phyloP scores from a whole-genome alignment of 2,329 filamentous ascomycete genomes.

The Penicillium sp. region DNA sequence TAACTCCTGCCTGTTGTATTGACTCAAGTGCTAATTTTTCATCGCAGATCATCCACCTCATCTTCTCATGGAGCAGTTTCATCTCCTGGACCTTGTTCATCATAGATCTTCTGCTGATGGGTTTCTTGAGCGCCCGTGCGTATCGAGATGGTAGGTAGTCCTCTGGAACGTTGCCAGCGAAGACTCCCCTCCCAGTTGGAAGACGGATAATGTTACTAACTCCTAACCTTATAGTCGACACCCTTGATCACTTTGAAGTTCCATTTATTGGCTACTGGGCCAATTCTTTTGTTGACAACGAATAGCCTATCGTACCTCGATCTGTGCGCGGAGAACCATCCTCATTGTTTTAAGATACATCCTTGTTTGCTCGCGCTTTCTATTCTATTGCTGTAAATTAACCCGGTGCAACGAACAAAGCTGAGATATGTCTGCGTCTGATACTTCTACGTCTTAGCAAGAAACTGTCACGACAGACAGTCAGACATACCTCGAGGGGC shows the following conservation, averaged over 20 bases:
- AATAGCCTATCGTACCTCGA: constrained; percentile 42
- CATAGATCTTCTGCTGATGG: constrained; percentile 69
- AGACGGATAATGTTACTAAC: background rate
- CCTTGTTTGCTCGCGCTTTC: constrained; percentile 10
- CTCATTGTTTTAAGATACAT: constrained; percentile 17
- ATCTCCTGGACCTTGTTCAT: constrained; percentile 79
- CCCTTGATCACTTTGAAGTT: constrained; percentile 67
- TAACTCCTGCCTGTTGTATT: background rate
- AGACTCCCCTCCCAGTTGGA: too few relatives aligned
- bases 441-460: too few relatives aligned
- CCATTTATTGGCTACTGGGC: constrained; percentile 81
- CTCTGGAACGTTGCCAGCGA: background rate
- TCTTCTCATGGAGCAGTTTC: constrained; percentile 78
- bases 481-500: too few relatives aligned
- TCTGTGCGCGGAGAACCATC: constrained; percentile 7
- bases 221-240: constrained; percentile 47
- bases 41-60: constrained; percentile 66
- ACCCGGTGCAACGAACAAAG: too few relatives aligned
- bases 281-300: constrained; percentile 85
- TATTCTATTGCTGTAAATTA: too few relatives aligned
- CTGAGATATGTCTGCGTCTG: too few relatives aligned
- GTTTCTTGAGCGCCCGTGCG: constrained; percentile 67
- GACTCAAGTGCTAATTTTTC: constrained; percentile 22
- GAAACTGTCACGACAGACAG: too few relatives aligned
- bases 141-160: constrained; percentile 68